Conservation (phyloP, 345 rosid genomes). For the Salix brachista region DNA sequence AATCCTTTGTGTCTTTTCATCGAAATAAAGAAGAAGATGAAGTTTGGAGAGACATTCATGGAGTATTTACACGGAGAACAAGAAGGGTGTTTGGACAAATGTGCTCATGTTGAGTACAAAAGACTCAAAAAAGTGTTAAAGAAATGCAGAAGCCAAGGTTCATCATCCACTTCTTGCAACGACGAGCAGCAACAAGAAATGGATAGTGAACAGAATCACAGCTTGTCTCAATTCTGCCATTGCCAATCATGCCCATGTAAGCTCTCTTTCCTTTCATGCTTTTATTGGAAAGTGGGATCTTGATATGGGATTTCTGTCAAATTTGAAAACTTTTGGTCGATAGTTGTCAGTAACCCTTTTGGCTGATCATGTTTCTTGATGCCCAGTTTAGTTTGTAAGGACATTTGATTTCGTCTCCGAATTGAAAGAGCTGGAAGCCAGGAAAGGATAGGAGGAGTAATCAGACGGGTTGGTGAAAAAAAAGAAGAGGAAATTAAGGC, state of each 20-base stretch:
- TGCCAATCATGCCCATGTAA: slow-evolving; percentile 67
- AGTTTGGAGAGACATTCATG: slow-evolving; percentile 79
- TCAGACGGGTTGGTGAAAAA: not conserved
- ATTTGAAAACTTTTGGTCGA: not conserved
- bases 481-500: not conserved
- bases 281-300: not conserved
- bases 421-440: not conserved
- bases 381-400: not conserved
- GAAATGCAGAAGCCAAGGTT: slow-evolving; percentile 54
- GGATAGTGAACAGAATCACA: slow-evolving; percentile 13
- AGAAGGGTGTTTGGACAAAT: slow-evolving; percentile 50
- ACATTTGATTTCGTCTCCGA: not conserved
- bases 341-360: not conserved
- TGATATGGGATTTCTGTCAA: not conserved
- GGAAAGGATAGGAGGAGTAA: not conserved
- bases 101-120: slow-evolving; percentile 79
- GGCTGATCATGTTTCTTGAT: not conserved
- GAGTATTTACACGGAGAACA: slow-evolving; percentile 74
- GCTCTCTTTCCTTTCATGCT: not conserved
- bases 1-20: not conserved
- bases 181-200: slow-evolving; percentile 8
- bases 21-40: slow-evolving; percentile 40
- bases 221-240: slow-evolving; percentile 23
- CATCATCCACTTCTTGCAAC: slow-evolving; percentile 22
- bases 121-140: slow-evolving; percentile 78